Evolutionary conservation across 495 filamentous ascomycete species (phyloP).

Genomic region (Cercophora scortea): DNA sequence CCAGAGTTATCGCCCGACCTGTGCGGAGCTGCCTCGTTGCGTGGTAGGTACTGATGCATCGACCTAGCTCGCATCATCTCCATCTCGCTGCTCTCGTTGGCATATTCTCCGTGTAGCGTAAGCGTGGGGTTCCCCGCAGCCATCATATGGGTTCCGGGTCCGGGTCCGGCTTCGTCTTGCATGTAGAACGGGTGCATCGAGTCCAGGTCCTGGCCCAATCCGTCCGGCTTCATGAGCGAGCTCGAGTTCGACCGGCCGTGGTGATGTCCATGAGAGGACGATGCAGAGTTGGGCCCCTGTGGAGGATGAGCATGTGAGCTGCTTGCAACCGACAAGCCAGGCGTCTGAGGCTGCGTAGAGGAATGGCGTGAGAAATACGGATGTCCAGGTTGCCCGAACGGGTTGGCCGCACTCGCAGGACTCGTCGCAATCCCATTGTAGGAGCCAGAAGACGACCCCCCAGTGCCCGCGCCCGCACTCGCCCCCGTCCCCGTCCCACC

Average conservation of each 20-base stretch:
- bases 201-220: constrained; percentile 24
- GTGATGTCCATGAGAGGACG: constrained; percentile 21
- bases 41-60: neutral
- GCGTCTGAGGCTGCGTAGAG: constrained; percentile 31
- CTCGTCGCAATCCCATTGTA: constrained; percentile 18
- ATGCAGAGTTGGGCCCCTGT: constrained; percentile 13
- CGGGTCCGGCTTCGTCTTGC: constrained; percentile 20
- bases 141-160: constrained; percentile 5
- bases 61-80: constrained; percentile 21
- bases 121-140: too few relatives aligned
- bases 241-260: constrained; percentile 17
- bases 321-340: constrained; percentile 23
- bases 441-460: too few relatives aligned
- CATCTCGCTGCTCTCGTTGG: constrained; percentile 18
- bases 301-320: constrained; percentile 24
- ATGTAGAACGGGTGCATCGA: constrained; percentile 30
- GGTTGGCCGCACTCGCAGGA: constrained; percentile 19
- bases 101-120: too few relatives aligned
- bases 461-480: neutral
- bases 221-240: constrained; percentile 11
- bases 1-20: constrained; percentile 35
- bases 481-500: constrained; percentile 10
- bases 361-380: constrained; percentile 30
- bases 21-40: constrained; percentile 30
- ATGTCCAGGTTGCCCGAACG: constrained; percentile 19